Evolutionary conservation across 139 green algal species (phyloP), one percentile per base, ranked within the genome.

Genomic region (Chlamydomonas eustigma): DNA sequence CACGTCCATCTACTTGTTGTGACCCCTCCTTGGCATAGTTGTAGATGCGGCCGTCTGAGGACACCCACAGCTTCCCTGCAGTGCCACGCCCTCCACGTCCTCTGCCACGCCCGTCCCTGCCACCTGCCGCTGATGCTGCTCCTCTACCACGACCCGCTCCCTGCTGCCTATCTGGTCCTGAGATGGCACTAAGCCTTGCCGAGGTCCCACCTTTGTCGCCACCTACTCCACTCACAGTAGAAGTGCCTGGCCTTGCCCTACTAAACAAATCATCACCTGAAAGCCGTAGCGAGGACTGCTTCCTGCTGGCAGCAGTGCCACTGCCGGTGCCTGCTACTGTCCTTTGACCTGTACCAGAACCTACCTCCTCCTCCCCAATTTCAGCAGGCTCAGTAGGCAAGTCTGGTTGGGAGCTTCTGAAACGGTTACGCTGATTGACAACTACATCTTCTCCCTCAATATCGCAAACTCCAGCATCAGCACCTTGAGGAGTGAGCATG

Each of bases 1-100:
- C 67, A 24, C 80, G 39, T 30, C 84, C 75, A 5, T 44, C 44
- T 18, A 94, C 88, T 70, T 87, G 74, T 51, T 77, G 64, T 0
- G 92, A 86, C 2, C 91, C 91, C 28, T 86, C 80, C 82, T 95
- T 95, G 12, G 77, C 71, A 63, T 93, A 95, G 78, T 97, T 96
- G 80, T 96, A 97, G 2, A 96, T 82, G 50, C 81, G 80, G 8
- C 88, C 90, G 36, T 95, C 88, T 31, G 90, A 75, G 44, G 12
- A 12, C 37, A 96, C 82, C 87, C 88, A 96, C 33, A 87, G 68
- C 73, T 78, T 85, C 50, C 75, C 81, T n/a, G 38, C 52, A 33
- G n/a, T 12, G 67, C 73, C 58, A 6, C 36, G 39, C 39, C 71
- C 69, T 25, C 65, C n/a, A 1, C 81, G 34, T 44, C 76, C 39